A percentile compares a stretch with the other conserved stretches of the same genome.
Evolutionary conservation across 768 basidiomycete genomes (phyloP).

Genomic region (Mycena epipterygia): DNA sequence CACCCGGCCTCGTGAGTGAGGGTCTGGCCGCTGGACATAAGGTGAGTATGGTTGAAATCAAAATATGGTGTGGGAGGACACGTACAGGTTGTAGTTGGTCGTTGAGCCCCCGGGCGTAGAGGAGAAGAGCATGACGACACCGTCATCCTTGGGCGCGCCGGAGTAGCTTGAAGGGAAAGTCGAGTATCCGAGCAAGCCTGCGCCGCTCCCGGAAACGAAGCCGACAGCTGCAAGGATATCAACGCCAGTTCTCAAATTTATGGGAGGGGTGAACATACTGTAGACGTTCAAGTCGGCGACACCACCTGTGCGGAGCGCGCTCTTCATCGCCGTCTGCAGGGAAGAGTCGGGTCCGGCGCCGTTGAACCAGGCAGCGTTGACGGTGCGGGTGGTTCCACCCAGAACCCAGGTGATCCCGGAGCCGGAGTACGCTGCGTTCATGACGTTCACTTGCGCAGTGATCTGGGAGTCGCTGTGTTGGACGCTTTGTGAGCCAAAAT

Average conservation of each 20-base stretch:
- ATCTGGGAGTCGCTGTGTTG: constrained; percentile 38
- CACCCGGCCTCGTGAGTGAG: background rate
- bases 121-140: constrained; percentile 46
- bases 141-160: constrained; percentile 48
- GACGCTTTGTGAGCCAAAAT: background rate
- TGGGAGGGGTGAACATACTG: constrained; percentile 7
- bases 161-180: constrained; percentile 53
- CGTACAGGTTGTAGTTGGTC: constrained; percentile 47
- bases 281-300: constrained; percentile 56
- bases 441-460: constrained; percentile 43
- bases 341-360: constrained; percentile 33
- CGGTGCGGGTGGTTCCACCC: constrained; percentile 45
- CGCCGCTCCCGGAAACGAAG: constrained; percentile 45
- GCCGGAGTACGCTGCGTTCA: constrained; percentile 47
- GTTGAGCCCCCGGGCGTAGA: constrained; percentile 47
- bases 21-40: constrained; percentile 28
- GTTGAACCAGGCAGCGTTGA: constrained; percentile 53
- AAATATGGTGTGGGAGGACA: background rate
- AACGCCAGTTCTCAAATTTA: background rate
- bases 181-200: constrained; percentile 58
- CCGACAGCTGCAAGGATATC: constrained; percentile 24
- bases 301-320: constrained; percentile 53
- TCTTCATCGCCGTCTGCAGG: constrained; percentile 35
- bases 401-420: constrained; percentile 49
- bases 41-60: background rate